These are phyloP conservation scores for Pichia thaimueangensis DNA, from an alignment of 805 yeast species.

Conservation along the genomic window DNA sequence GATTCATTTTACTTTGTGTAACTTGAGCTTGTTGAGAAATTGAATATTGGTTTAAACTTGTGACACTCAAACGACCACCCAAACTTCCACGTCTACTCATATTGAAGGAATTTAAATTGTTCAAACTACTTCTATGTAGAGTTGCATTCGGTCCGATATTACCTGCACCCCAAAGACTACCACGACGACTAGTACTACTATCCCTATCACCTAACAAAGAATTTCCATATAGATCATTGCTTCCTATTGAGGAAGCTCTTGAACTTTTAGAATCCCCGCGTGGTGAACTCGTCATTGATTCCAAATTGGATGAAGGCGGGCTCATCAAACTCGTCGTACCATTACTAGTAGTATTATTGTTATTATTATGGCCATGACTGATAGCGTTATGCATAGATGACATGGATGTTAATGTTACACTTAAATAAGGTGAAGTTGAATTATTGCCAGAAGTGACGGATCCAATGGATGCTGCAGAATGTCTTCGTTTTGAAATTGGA, in stretches of 20 bases:
- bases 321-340: neutral
- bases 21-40: constrained; percentile 3
- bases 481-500: constrained; percentile 22
- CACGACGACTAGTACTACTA: constrained; percentile 10
- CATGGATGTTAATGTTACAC: constrained; percentile 6
- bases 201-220: constrained; percentile 5
- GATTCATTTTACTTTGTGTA: neutral
- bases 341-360: neutral
- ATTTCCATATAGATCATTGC: constrained; percentile 5
- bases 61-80: constrained; percentile 9
- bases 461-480: constrained; percentile 28
- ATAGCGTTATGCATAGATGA: neutral
- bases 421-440: constrained; percentile 13
- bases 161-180: constrained; percentile 12
- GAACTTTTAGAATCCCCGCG: constrained; percentile 9
- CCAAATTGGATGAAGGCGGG: constrained; percentile 6
- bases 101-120: constrained; percentile 2
- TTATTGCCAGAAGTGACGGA: constrained; percentile 10
- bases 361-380: neutral
- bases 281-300: constrained; percentile 11
- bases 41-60: constrained; percentile 15
- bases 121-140: constrained; percentile 9
- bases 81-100: constrained; percentile 10
- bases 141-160: constrained; percentile 1
- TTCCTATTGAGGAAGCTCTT: constrained; percentile 14